phyloP scores from a whole-genome alignment of 2,329 filamentous ascomycete genomes.

The Tricladium varicosporioides region DNA sequence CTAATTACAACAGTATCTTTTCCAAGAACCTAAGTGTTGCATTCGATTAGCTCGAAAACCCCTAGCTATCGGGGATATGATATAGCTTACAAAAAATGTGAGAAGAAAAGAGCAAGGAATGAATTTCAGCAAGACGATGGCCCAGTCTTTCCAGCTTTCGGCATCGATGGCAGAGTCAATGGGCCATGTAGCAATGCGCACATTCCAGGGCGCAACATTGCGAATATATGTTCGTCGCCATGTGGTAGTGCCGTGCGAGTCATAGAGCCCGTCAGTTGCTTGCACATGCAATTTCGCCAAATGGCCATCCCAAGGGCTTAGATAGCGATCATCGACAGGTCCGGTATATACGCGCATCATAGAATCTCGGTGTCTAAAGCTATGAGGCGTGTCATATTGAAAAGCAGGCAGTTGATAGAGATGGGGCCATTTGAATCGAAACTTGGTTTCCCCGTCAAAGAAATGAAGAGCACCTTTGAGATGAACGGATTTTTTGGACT shows the following conservation, averaged over 20 bases:
- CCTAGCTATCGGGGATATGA: not conserved
- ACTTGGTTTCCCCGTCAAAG: no score
- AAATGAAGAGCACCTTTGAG: no score
- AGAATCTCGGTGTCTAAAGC: slow-evolving; percentile 19
- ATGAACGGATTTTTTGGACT: no score
- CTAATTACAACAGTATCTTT: not conserved
- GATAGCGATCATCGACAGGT: slow-evolving; percentile 16
- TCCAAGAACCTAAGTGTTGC: not conserved
- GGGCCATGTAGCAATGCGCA: not conserved
- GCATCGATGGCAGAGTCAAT: not conserved
- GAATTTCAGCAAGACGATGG: not conserved
- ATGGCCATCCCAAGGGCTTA: slow-evolving; percentile 17
- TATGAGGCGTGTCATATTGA: no score
- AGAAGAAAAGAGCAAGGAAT: slow-evolving; percentile 3
- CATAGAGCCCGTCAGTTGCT: slow-evolving; percentile 17
- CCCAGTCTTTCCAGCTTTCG: not conserved
- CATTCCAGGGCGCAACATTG: slow-evolving; percentile 6
- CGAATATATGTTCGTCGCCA: slow-evolving; percentile 22
- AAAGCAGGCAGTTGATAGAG: no score
- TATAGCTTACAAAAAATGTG: not conserved
- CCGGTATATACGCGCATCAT: slow-evolving; percentile 11
- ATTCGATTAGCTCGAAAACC: not conserved
- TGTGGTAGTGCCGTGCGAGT: slow-evolving; percentile 10
- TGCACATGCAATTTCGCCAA: slow-evolving; percentile 20
- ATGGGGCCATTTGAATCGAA: no score